Evolutionary conservation across 371 early-diverging fungal genomes (phyloP), one percentile per base, ranked within the genome.

Genomic region (Mortierella sp.): DNA sequence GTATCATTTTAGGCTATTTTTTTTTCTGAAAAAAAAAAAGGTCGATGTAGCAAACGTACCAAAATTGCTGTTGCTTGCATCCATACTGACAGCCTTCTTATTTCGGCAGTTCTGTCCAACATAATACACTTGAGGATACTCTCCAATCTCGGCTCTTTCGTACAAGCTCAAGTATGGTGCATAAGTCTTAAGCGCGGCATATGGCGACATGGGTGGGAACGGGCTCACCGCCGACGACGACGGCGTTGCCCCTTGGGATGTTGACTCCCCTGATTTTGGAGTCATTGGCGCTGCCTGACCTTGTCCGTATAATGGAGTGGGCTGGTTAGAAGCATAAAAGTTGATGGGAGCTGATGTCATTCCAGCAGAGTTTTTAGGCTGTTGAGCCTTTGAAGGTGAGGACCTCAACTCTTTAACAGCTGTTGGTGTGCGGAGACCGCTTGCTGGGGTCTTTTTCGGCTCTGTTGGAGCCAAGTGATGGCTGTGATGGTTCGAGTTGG

Each of bases 111-210:
- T 91, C 58, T 88, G 91, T 14, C 98, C 97, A 37, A 94, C 91
- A 78, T 94, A 98, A 78, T 95, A 97, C 20, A 98, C 87, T 52
- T 94, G 90, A 1, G 91, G 88, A 64, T 89, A 97, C 12, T 91
- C 90, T 5, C 92, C 75, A 55, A 98, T 94, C 78, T 98, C 98
- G 6, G 86, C 84, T 55, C 93, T 93, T 84, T 98, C 98, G 65
- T 92, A 93, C 14, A 89, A 76, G 16, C 94, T 94, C 58, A 97
- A 77, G 59, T 88, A 87, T 30, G 87, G 84, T n/a, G 87, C 89
- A 52, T 93, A 92, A 8, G 87, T 68, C 64, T 90, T 91, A 59
- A 89, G 83, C 1, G 91, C 91, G 14, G 88, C 86, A 57, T 75
- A 80, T 12, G 81, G 81, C 24, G 81, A 75, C 22, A 80, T 51